Evolutionary conservation across 2,329 filamentous ascomycete genomes (phyloP), one percentile per base, ranked within the genome.

Genomic region (Colletotrichum neosansevieriae): DNA sequence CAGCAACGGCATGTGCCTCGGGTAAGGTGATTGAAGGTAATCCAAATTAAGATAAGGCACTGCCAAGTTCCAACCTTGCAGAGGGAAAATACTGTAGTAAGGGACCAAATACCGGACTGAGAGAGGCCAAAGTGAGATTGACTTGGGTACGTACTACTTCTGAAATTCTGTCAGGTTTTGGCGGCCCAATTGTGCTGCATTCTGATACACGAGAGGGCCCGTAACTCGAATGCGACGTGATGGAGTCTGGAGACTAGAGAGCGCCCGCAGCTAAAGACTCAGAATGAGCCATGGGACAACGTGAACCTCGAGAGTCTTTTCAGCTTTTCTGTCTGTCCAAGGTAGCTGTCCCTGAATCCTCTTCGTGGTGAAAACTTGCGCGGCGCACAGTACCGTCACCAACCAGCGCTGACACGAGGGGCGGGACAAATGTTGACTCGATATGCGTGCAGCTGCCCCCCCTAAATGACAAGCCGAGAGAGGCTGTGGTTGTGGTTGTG

Each of bases 181-280:
- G 34, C 34, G 34, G 34, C 6, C 34, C 34, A 13, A 12, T 13
- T 44, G 42, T 17, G 42, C n/a, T 3, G 42, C 6, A 38, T 38
- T 38, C 50, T n/a, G 50, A 21, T 21, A 21, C 21, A 21, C 21
- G 3, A 21, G 21, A 21, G 21, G 21, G 21, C 21, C 21, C 21
- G 21, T 21, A 21, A 21, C 21, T 21, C 21, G 21, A 21, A 21
- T 21, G 3, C 21, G 21, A 21, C 36, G 42, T 19, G 24, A 32
- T 12, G 19, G 53, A 29, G 19, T 19, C 29, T 12, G 17, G 38
- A 29, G 53, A 24, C 29, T 12, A 11, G 38, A 29, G 53, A 24
- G 53, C 53, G 53, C 53, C 53, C 36, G 36, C 53, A 56, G 53
- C 21, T n/a, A n/a, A n/a, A n/a, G n/a, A n/a, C n/a, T n/a, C n/a